Conservation (phyloP, 257 asterid species). For the Capsicum rhomboideum region DNA sequence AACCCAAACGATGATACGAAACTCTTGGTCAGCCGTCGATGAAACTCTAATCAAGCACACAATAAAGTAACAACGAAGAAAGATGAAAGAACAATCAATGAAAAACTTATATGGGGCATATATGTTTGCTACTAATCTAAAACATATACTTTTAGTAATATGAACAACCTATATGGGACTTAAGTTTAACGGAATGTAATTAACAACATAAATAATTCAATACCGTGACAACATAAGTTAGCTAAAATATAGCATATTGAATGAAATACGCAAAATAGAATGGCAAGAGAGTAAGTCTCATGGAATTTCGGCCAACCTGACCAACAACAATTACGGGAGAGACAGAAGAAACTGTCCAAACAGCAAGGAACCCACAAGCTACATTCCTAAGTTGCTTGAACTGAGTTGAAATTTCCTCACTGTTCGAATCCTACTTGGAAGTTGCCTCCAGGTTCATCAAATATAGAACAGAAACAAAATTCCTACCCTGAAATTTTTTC, state of each 20-base stretch:
- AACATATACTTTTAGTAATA: too few relatives aligned
- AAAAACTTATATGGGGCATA: too few relatives aligned
- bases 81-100: too few relatives aligned
- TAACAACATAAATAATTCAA: too few relatives aligned
- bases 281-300: background rate
- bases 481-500: background rate
- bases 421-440: constrained; percentile 20
- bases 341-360: constrained; percentile 64
- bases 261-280: background rate
- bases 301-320: constrained; percentile 25
- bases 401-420: constrained; percentile 15
- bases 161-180: too few relatives aligned
- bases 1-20: too few relatives aligned
- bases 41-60: too few relatives aligned
- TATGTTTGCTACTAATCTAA: too few relatives aligned
- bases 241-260: background rate
- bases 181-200: too few relatives aligned
- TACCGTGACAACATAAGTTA: too few relatives aligned
- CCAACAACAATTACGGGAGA: constrained; percentile 77
- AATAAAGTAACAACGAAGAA: too few relatives aligned
- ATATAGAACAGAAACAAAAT: background rate
- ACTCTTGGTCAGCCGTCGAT: too few relatives aligned
- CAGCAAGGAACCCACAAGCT: constrained; percentile 83
- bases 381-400: constrained; percentile 62
- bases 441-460: constrained; percentile 18